Percentiles rank a stretch among this genome's conserved stretches.
Evolutionary conservation across 805 yeast species (phyloP).

Genomic region (Spathaspora gorwiae): DNA sequence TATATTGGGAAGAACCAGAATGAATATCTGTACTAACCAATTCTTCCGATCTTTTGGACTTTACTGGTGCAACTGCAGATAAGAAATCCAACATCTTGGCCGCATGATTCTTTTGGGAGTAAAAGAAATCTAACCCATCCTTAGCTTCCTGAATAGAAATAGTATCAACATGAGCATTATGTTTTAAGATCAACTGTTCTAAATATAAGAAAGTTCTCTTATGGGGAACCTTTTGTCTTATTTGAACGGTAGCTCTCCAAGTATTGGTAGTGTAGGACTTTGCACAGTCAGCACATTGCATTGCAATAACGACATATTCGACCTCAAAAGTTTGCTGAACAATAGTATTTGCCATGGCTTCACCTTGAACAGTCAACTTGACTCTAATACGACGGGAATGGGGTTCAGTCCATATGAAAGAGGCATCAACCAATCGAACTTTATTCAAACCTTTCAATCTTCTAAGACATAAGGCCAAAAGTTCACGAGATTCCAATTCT

Average conservation of each 20-base stretch:
- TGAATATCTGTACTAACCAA: slow-evolving; percentile 89
- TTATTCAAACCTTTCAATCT: slow-evolving; percentile 82
- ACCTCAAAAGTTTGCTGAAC: slow-evolving; percentile 94
- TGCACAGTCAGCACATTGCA: slow-evolving; percentile 99
- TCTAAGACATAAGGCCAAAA: slow-evolving; percentile 84
- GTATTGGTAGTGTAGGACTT: slow-evolving; percentile 94
- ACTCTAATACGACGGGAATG: slow-evolving; percentile 93
- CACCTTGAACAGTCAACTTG: slow-evolving; percentile 93
- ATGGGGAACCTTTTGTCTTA: slow-evolving; percentile 95
- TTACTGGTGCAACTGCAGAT: slow-evolving; percentile 77
- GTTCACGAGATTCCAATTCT: slow-evolving; percentile 86
- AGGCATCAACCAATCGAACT: slow-evolving; percentile 86
- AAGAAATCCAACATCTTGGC: slow-evolving; percentile 90
- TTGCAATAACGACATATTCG: slow-evolving; percentile 86
- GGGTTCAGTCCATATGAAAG: slow-evolving; percentile 98
- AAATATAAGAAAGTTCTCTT: slow-evolving; percentile 93
- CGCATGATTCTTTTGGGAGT: slow-evolving; percentile 85
- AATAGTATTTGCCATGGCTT: slow-evolving; percentile 86
- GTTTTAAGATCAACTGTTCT: slow-evolving; percentile 90
- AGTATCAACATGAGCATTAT: slow-evolving; percentile 90
- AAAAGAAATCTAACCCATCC: slow-evolving; percentile 94
- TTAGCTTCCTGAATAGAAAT: slow-evolving; percentile 87
- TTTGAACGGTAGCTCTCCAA: slow-evolving; percentile 97
- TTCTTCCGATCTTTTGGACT: slow-evolving; percentile 81
- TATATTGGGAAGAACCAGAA: slow-evolving; percentile 80